phyloP scores from a whole-genome alignment of 2,329 filamentous ascomycete genomes.

The Thelonectria discophora region DNA sequence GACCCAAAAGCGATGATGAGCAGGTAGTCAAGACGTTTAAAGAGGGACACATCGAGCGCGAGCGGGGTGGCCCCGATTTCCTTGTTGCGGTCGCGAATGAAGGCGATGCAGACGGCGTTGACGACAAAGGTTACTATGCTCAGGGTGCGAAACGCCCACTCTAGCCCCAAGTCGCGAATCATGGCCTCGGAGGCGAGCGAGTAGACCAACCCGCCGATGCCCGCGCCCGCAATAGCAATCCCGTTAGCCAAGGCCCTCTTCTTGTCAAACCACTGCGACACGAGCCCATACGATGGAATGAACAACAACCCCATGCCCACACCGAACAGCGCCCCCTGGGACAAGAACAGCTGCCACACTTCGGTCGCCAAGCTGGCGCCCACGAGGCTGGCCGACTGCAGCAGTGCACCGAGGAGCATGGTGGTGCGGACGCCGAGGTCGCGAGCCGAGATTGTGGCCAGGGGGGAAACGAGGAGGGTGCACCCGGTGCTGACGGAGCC shows the following conservation, averaged over 20 bases:
- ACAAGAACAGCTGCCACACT: constrained; percentile 69
- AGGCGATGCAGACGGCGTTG: constrained; percentile 63
- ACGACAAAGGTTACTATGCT: constrained; percentile 59
- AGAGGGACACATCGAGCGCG: constrained; percentile 25
- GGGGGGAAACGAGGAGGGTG: constrained; percentile 52
- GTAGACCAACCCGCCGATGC: constrained; percentile 46
- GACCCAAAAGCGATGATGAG: constrained; percentile 67
- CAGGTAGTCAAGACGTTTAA: constrained; percentile 60
- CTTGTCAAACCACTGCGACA: constrained; percentile 69
- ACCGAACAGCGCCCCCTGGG: constrained; percentile 68
- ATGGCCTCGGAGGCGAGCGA: constrained; percentile 51
- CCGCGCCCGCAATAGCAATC: constrained; percentile 61
- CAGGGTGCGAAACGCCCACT: constrained; percentile 64
- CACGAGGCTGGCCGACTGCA: constrained; percentile 61
- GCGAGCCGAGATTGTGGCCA: constrained; percentile 42
- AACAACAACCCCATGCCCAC: constrained; percentile 69
- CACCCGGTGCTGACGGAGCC: constrained; percentile 64
- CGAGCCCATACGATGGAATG: constrained; percentile 62
- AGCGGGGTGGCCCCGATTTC: background rate
- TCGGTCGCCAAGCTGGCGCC: constrained; percentile 60
- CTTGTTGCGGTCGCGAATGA: constrained; percentile 63
- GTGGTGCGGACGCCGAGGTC: constrained; percentile 46
- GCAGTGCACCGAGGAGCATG: constrained; percentile 62
- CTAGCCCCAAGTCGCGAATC: constrained; percentile 60
- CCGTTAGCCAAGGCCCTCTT: constrained; percentile 66